Percentiles rank a stretch among this genome's conserved stretches.
These are phyloP conservation scores for Neurospora tetrasperma DNA, from an alignment of 495 filamentous ascomycete species.

Conservation along the genomic window DNA sequence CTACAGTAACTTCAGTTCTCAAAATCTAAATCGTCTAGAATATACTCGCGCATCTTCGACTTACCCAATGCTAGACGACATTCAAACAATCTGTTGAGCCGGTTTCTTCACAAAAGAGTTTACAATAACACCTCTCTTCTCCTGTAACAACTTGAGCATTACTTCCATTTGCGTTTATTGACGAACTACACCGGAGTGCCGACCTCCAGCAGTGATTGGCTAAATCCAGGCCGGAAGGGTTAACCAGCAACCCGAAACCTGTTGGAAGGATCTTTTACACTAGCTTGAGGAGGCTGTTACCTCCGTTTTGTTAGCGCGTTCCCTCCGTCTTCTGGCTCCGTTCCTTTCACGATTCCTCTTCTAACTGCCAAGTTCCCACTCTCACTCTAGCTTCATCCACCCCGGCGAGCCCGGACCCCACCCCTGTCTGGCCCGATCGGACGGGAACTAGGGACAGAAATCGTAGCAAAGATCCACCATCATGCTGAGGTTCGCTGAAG, in stretches of 20 bases:
- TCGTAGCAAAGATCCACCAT: background rate
- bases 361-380: background rate
- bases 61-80: background rate
- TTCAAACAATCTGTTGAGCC: background rate
- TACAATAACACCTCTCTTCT: background rate
- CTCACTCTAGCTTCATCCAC: background rate
- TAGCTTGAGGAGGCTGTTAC: background rate
- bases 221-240: background rate
- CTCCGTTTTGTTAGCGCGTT: background rate
- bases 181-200: background rate
- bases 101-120: background rate
- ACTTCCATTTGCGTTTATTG: background rate
- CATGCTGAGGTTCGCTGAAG: conserved; percentile 5
- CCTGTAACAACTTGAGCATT: background rate
- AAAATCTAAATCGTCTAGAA: background rate
- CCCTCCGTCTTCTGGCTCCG: background rate
- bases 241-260: background rate
- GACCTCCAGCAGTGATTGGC: background rate
- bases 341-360: background rate
- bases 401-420: background rate
- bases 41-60: background rate
- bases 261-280: background rate
- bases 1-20: background rate
- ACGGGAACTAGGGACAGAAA: background rate
- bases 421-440: conserved; percentile 16